phyloP scores from a whole-genome alignment of 495 filamentous ascomycete genomes.

The Aspergillus avenaceus region DNA sequence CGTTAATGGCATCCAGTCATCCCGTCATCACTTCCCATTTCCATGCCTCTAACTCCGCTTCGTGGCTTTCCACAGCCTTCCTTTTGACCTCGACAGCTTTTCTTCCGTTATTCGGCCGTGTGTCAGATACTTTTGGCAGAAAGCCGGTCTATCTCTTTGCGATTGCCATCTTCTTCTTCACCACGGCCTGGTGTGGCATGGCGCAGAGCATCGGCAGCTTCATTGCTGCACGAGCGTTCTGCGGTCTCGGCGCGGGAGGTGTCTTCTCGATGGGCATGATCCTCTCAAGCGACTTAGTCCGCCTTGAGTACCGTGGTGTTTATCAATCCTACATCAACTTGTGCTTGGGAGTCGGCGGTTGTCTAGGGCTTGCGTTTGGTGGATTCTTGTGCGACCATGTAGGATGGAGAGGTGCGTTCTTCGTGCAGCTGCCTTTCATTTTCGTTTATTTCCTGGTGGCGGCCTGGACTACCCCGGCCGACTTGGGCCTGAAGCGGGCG shows the following conservation, averaged over 20 bases:
- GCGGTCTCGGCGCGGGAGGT: slow-evolving; percentile 71
- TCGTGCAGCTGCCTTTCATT: slow-evolving; percentile 64
- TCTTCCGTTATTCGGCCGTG: slow-evolving; percentile 66
- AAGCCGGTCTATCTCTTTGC: slow-evolving; percentile 64
- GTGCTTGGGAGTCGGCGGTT: slow-evolving; percentile 58
- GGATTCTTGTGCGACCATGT: slow-evolving; percentile 69
- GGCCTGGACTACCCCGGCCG: slow-evolving; percentile 52
- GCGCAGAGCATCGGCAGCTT: slow-evolving; percentile 69
- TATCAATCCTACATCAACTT: slow-evolving; percentile 80
- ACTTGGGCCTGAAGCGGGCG: slow-evolving; percentile 52
- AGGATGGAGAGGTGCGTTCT: slow-evolving; percentile 70
- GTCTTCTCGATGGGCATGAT: slow-evolving; percentile 70
- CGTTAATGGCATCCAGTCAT: slow-evolving; percentile 77
- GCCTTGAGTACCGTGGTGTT: slow-evolving; percentile 66
- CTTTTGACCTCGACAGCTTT: slow-evolving; percentile 72
- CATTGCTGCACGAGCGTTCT: slow-evolving; percentile 67
- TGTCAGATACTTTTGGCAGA: slow-evolving; percentile 71
- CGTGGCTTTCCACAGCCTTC: slow-evolving; percentile 79
- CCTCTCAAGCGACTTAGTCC: slow-evolving; percentile 70
- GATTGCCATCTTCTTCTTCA: slow-evolving; percentile 57
- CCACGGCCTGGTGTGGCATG: slow-evolving; percentile 69
- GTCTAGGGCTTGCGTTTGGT: slow-evolving; percentile 66
- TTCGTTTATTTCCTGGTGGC: slow-evolving; percentile 56
- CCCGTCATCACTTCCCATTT: slow-evolving; percentile 81
- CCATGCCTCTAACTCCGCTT: slow-evolving; percentile 67